phyloP scores from a whole-genome alignment of 2,329 filamentous ascomycete genomes.

The Ophiosphaerella herpotricha region DNA sequence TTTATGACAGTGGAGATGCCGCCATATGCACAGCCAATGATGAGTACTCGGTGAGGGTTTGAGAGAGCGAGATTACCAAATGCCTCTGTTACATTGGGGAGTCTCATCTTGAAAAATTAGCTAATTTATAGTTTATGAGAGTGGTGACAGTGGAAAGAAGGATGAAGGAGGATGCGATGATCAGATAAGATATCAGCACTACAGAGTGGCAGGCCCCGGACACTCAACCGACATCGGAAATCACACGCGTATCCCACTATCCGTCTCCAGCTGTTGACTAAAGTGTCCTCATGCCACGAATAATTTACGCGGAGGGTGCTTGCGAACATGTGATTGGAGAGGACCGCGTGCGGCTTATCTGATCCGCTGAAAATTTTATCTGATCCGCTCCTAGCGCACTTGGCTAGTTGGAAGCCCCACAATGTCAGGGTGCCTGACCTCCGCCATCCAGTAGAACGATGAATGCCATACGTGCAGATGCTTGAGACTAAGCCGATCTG shows the following conservation, averaged over 20 bases:
- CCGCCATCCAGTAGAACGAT: background rate
- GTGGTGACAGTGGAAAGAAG: background rate
- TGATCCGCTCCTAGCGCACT: constrained; percentile 19
- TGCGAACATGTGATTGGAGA: constrained; percentile 10
- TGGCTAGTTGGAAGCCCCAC: constrained; percentile 8
- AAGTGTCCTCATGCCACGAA: constrained; percentile 6
- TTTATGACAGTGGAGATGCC: constrained; percentile 70
- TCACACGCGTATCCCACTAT: constrained; percentile 6
- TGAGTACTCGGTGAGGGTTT: constrained; percentile 55
- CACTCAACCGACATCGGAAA: constrained; percentile 19
- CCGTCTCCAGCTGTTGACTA: background rate
- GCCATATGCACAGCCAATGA: constrained; percentile 74
- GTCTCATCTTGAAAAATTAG: constrained; percentile 31
- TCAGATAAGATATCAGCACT: constrained; percentile 42
- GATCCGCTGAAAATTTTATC: constrained; percentile 27
- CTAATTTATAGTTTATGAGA: no score
- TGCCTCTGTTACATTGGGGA: constrained; percentile 29
- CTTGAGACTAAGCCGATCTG: no score
- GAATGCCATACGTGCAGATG: no score
- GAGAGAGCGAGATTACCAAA: constrained; percentile 35
- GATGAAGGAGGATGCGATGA: constrained; percentile 28
- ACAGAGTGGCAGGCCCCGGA: constrained; percentile 10
- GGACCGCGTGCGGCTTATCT: constrained; percentile 10
- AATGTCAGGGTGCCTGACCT: background rate
- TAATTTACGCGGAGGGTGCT: background rate